These are phyloP conservation scores for Parathielavia hyrcaniae DNA, from an alignment of 495 filamentous ascomycete genomes.

Conservation along the genomic window DNA sequence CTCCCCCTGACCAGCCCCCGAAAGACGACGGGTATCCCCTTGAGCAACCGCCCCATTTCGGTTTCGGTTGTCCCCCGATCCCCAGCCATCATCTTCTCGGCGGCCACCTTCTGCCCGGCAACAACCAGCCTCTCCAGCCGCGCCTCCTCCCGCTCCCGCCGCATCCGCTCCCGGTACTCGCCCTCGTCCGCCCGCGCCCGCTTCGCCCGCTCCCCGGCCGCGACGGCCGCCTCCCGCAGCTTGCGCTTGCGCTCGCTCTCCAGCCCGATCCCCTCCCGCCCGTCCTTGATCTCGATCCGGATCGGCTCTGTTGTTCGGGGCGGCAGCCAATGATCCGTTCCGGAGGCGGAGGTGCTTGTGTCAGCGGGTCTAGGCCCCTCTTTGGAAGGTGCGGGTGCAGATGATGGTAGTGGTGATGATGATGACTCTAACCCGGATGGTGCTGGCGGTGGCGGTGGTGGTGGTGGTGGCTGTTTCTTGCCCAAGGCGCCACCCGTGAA, in stretches of 20 bases:
- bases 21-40: conserved; percentile 71
- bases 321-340: too few species aligned
- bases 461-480: neutral
- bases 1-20: conserved; percentile 64
- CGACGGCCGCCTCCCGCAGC: conserved; percentile 57
- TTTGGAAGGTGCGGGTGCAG: too few species aligned
- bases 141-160: conserved; percentile 64
- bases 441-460: too few species aligned
- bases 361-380: too few species aligned
- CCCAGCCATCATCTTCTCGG: conserved; percentile 66
- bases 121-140: conserved; percentile 59
- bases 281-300: conserved; percentile 64
- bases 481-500: conserved; percentile 74
- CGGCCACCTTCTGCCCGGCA: conserved; percentile 77
- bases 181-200: conserved; percentile 62
- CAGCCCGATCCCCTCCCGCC: conserved; percentile 78
- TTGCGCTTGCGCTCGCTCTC: conserved; percentile 78
- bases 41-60: conserved; percentile 37
- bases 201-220: conserved; percentile 48
- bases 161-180: conserved; percentile 69
- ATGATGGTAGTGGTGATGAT: neutral
- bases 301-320: conserved; percentile 56
- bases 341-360: too few species aligned
- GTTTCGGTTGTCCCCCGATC: too few species aligned
- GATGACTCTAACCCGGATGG: neutral